Conservation (phyloP, 345 rosid species). For the Linum usitatissimum region DNA sequence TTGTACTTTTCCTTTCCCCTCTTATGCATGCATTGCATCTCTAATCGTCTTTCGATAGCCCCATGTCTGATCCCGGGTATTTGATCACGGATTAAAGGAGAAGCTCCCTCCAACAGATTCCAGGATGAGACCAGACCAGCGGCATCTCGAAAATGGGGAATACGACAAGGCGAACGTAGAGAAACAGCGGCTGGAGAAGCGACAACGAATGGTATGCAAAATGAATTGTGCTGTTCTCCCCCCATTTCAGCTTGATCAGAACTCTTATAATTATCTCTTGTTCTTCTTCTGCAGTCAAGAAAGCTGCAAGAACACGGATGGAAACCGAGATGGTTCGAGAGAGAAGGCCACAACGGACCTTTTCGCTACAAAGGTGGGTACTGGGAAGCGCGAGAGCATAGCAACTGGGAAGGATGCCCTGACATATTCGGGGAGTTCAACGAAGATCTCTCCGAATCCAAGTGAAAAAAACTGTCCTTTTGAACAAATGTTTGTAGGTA, state of each 20-base stretch:
- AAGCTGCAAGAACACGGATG: constrained; percentile 86
- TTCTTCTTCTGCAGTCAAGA: constrained; percentile 41
- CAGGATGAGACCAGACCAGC: constrained; percentile 91
- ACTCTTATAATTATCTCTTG: too few species aligned
- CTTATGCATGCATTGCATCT: constrained; percentile 25
- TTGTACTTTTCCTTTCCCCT: constrained; percentile 19
- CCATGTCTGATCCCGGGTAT: constrained; percentile 46
- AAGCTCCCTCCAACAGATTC: constrained; percentile 96
- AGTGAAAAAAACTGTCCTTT: neutral
- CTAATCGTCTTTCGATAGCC: constrained; percentile 32
- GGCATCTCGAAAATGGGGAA: constrained; percentile 94
- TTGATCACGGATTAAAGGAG: constrained; percentile 75
- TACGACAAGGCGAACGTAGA: constrained; percentile 87
- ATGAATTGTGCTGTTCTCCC: neutral
- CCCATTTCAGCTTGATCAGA: too few species aligned
- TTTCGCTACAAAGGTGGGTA: constrained; percentile 70
- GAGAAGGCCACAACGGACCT: constrained; percentile 47
- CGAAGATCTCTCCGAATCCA: constrained; percentile 21
- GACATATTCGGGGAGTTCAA: constrained; percentile 68
- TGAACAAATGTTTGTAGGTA: neutral
- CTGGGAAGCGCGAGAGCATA: constrained; percentile 69
- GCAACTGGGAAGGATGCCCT: constrained; percentile 69
- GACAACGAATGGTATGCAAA: constrained; percentile 79
- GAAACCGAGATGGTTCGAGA: constrained; percentile 78
- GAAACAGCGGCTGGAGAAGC: constrained; percentile 81